A percentile compares a stretch with the other conserved stretches of the same genome.
Evolutionary conservation across 257 asterid genomes (phyloP).

Genomic region (Solanum appendiculatum): DNA sequence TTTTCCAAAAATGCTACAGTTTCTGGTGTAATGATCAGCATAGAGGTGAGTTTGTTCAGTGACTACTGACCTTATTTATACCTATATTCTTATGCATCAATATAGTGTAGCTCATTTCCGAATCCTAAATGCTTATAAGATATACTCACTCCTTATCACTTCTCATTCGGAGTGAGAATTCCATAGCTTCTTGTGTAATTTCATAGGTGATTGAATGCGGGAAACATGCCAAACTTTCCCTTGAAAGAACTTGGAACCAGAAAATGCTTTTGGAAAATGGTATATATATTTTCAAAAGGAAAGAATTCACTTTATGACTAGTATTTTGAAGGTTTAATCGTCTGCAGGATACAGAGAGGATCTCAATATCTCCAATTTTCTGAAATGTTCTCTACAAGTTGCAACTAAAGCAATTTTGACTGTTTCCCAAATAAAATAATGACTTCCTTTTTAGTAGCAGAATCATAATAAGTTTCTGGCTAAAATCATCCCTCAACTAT

Average conservation of each 20-base stretch:
- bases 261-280: not conserved
- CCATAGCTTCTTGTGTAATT: not conserved
- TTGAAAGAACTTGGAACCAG: not conserved
- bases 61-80: not conserved
- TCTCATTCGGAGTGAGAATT: not conserved
- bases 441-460: not conserved
- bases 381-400: not conserved
- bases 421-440: not conserved
- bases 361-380: not conserved
- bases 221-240: not conserved
- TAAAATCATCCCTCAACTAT: too few species aligned
- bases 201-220: not conserved
- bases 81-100: not conserved
- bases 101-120: not conserved
- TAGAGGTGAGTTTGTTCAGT: constrained; percentile 45
- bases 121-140: not conserved
- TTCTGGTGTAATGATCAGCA: constrained; percentile 58
- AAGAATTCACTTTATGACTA: not conserved
- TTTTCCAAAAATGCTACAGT: constrained; percentile 46
- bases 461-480: not conserved
- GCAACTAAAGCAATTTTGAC: not conserved
- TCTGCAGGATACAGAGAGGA: not conserved
- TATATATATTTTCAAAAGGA: not conserved
- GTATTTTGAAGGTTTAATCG: not conserved
- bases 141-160: not conserved